Base-by-base conservation (phyloP, 1,139 yeast species). In the Kodamaea sp. region DNA sequence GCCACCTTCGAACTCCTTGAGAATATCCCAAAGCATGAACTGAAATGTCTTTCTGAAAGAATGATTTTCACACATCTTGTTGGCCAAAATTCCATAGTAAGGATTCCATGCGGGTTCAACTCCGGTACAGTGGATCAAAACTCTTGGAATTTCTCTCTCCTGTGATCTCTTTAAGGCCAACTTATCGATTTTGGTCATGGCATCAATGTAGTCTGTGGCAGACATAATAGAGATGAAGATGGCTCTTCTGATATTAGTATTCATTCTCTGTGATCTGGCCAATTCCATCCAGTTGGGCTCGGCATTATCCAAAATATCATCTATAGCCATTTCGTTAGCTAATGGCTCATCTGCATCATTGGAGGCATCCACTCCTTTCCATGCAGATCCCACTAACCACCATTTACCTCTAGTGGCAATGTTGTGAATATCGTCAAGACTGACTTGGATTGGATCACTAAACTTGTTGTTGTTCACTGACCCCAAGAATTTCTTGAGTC, bases 371-470 rank as follows among this genome's bases (percentile, higher is more conserved):
- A 54, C 51, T 1, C 90, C 90, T 51, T 79, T 85, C 97, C 97
- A 92, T 0, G 98, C 96, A 3, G 97, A 86, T 28, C 99, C 98
- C 23, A 94, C 90, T 27, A 92, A 70, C 99, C 98, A 94, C 99
- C 99, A 94, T 59, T 90, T 92, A 37, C 98, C 98, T 44, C 80
- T 76, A 0, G 82, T 76, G 9, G 81, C 86, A 19, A 87, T 73
- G 43, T 77, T 78, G 32, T 77, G 78, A 38, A 94, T 89, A 62
- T 94, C 99, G 31, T 78, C 82, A 22, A 94, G 66, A 2, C 88
- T 69, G 1, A 92, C 97, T 48, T 86, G 89, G 21, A 94, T 70
- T 1, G 98, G 87, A 35, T 92, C 98, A 24, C 68, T 65, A 28
- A 66, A 60, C 31, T 71, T 67, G 23, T 69, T 64, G 18, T 72